These are phyloP conservation scores for Bruguiera sexangula DNA, from an alignment of 345 rosid species.

Conservation along the genomic window DNA sequence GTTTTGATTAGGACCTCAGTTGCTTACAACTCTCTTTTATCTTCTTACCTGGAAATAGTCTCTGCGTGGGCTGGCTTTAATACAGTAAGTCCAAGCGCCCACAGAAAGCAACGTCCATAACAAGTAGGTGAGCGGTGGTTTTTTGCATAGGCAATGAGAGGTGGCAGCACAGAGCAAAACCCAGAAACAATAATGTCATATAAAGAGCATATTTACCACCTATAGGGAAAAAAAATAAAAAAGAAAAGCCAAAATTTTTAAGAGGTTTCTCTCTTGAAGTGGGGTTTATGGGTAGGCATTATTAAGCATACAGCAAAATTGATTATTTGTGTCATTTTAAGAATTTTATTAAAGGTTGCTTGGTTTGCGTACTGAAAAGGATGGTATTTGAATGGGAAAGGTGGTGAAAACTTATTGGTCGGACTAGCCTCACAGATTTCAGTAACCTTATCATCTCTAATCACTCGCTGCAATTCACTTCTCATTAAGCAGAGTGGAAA, in stretches of 20 bases:
- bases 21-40: background rate
- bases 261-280: slow-evolving; percentile 12
- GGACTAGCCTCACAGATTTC: slow-evolving; percentile 37
- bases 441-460: slow-evolving; percentile 44
- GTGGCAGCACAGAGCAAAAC: slow-evolving; percentile 18
- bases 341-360: background rate
- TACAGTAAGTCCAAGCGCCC: slow-evolving; percentile 10
- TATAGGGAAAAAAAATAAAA: background rate
- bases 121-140: background rate
- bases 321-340: background rate
- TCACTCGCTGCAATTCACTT: slow-evolving; percentile 12
- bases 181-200: slow-evolving; percentile 13
- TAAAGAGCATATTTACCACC: slow-evolving; percentile 16
- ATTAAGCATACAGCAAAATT: background rate
- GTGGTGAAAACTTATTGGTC: slow-evolving; percentile 39
- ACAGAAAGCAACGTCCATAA: slow-evolving; percentile 2
- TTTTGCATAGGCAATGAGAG: slow-evolving; percentile 8
- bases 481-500: background rate
- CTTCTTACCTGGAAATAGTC: slow-evolving; percentile 7
- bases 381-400: slow-evolving; percentile 30
- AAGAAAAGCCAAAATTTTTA: too few species aligned
- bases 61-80: background rate
- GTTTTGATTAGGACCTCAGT: slow-evolving; percentile 18
- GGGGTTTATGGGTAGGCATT: background rate
- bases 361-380: slow-evolving; percentile 11